phyloP scores from a whole-genome alignment of 2,329 filamentous ascomycete genomes.

The Fusarium transvaalense region DNA sequence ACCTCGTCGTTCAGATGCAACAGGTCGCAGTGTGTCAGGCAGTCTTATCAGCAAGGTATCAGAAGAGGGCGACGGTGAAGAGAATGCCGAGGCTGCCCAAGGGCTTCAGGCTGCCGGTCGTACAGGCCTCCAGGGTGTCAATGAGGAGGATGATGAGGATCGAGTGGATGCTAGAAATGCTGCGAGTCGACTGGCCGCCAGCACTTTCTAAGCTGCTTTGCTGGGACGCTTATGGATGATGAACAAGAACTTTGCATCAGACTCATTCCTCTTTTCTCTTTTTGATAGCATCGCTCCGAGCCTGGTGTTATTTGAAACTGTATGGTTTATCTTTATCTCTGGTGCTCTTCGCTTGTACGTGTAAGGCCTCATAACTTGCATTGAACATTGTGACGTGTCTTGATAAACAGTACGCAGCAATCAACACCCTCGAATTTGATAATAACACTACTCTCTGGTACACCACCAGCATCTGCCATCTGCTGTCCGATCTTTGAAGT shows the following conservation, averaged over 20 bases:
- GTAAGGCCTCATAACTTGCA: slow-evolving; percentile 10
- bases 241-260: slow-evolving; percentile 32
- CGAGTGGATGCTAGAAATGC: slow-evolving; percentile 95
- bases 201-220: slow-evolving; percentile 77
- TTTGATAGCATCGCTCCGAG: slow-evolving; percentile 46
- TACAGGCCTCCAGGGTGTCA: slow-evolving; percentile 68
- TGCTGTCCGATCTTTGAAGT: slow-evolving; percentile 25
- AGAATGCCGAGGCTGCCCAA: slow-evolving; percentile 55
- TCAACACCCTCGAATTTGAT: slow-evolving; percentile 11
- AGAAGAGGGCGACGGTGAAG: slow-evolving; percentile 70
- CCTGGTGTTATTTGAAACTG: slow-evolving; percentile 43
- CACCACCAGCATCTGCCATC: slow-evolving; percentile 25
- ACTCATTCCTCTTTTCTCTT: slow-evolving; percentile 40
- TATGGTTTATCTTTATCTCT: slow-evolving; percentile 24
- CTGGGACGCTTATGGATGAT: slow-evolving; percentile 29
- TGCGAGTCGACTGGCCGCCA: slow-evolving; percentile 91
- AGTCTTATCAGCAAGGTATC: slow-evolving; percentile 74
- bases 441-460: slow-evolving; percentile 16
- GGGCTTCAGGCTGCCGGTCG: slow-evolving; percentile 56
- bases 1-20: slow-evolving; percentile 82
- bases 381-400: slow-evolving; percentile 34
- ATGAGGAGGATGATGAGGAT: slow-evolving; percentile 91
- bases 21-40: slow-evolving; percentile 81
- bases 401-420: slow-evolving; percentile 8
- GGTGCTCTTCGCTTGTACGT: slow-evolving; percentile 5